These are phyloP conservation scores for Pyrenophora graminea DNA, from an alignment of 2,329 filamentous ascomycete species.

Conservation along the genomic window DNA sequence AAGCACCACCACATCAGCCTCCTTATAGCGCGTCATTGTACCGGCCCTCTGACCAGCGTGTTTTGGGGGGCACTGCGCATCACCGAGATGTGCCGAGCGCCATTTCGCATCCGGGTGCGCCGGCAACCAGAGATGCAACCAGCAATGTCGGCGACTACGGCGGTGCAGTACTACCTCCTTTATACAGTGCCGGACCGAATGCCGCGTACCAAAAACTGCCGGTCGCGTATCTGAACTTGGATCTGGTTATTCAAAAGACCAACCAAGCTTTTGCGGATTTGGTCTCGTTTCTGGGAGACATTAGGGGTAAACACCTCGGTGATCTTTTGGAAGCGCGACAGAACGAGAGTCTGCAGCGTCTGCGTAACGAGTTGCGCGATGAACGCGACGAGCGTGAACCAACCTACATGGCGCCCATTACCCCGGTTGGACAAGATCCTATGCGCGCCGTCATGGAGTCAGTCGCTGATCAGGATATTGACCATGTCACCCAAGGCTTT, in stretches of 20 bases:
- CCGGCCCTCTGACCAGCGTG: slow-evolving; percentile 31
- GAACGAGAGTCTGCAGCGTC: slow-evolving; percentile 48
- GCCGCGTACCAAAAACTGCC: slow-evolving; percentile 37
- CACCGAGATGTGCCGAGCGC: slow-evolving; percentile 23
- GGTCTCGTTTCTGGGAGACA: slow-evolving; percentile 45
- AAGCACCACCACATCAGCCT: slow-evolving; percentile 28
- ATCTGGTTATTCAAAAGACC: slow-evolving; percentile 53
- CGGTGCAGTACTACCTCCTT: slow-evolving; percentile 16
- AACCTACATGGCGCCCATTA: slow-evolving; percentile 56
- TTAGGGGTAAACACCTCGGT: slow-evolving; percentile 47
- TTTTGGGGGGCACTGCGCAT: slow-evolving; percentile 22
- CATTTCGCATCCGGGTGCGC: slow-evolving; percentile 18
- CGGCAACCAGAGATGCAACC: slow-evolving; percentile 20
- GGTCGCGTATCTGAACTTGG: slow-evolving; percentile 53
- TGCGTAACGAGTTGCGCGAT: slow-evolving; percentile 52
- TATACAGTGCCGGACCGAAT: slow-evolving; percentile 31
- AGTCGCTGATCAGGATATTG: slow-evolving; percentile 50
- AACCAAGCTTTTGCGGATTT: slow-evolving; percentile 52
- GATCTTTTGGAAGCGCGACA: slow-evolving; percentile 52
- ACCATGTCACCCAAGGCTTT: slow-evolving; percentile 51
- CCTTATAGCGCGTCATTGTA: slow-evolving; percentile 28
- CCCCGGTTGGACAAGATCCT: slow-evolving; percentile 49
- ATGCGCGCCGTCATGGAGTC: slow-evolving; percentile 47
- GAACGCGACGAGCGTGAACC: slow-evolving; percentile 55
- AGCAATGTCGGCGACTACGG: slow-evolving; percentile 23